Conservation (phyloP, 495 filamentous ascomycete species). For the Penicillium waksmanii region DNA sequence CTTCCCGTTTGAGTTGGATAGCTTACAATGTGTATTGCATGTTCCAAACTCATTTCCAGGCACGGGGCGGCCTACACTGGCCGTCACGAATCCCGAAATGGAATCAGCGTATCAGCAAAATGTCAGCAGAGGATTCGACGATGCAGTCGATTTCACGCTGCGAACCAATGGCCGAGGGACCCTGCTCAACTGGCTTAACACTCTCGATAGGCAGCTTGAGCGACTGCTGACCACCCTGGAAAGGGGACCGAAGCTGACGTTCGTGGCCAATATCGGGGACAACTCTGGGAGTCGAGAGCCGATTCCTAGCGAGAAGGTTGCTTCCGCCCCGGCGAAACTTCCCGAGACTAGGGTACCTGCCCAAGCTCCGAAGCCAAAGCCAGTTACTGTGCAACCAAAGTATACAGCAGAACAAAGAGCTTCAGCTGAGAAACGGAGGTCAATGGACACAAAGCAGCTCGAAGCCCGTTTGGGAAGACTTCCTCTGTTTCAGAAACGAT, state of each 20-base stretch:
- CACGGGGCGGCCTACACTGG: constrained; percentile 56
- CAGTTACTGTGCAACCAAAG: constrained; percentile 4
- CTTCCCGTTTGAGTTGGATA: constrained; percentile 77
- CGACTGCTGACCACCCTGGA: constrained; percentile 67
- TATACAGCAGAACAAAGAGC: constrained; percentile 61
- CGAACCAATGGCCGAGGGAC: constrained; percentile 57
- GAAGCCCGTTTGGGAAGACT: constrained; percentile 77
- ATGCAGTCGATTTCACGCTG: constrained; percentile 55
- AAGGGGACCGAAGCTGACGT: constrained; percentile 77
- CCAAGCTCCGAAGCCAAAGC: constrained; percentile 7
- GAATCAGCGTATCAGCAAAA: constrained; percentile 80
- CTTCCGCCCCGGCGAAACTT: neutral
- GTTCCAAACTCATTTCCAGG: constrained; percentile 67
- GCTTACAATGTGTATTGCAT: constrained; percentile 70
- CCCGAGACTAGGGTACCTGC: neutral
- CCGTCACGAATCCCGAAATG: constrained; percentile 76
- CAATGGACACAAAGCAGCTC: constrained; percentile 70
- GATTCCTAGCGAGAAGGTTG: neutral
- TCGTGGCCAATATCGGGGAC: constrained; percentile 63
- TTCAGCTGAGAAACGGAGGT: constrained; percentile 65
- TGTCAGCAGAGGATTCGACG: constrained; percentile 77
- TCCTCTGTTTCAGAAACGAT: constrained; percentile 68
- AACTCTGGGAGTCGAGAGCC: constrained; percentile 35
- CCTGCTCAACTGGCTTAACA: constrained; percentile 69
- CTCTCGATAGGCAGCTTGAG: constrained; percentile 76